phyloP scores from a whole-genome alignment of 2,329 filamentous ascomycete species.

The Trichoderma sp. region DNA sequence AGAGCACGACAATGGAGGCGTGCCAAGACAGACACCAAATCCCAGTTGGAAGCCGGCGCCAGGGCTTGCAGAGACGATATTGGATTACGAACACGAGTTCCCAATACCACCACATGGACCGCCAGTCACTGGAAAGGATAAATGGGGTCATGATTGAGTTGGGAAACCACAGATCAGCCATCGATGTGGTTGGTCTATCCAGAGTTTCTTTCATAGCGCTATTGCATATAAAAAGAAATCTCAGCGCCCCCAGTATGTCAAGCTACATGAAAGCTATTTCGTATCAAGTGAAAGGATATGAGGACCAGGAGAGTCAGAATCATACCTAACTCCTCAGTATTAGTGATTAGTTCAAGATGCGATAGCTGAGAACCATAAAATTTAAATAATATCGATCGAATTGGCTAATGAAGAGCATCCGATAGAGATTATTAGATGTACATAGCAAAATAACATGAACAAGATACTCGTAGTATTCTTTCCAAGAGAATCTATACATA shows the following conservation, averaged over 20 bases:
- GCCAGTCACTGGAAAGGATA: background rate
- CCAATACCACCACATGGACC: background rate
- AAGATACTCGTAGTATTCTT: rapidly evolving
- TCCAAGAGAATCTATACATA: background rate
- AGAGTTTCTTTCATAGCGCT: background rate
- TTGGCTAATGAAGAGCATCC: background rate
- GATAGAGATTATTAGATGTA: background rate
- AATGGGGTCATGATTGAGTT: background rate
- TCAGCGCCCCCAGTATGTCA: background rate
- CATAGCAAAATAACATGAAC: background rate
- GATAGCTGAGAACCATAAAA: too few relatives aligned
- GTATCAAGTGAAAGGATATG: too few relatives aligned
- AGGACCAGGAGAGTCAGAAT: too few relatives aligned
- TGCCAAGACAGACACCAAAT: background rate
- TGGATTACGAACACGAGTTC: background rate
- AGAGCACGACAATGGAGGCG: background rate
- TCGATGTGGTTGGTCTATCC: too few relatives aligned
- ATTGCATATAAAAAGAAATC: background rate
- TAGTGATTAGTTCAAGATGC: too few relatives aligned
- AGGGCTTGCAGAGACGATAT: background rate
- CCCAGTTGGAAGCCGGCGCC: background rate
- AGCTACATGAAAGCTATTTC: too few relatives aligned
- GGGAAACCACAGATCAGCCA: background rate
- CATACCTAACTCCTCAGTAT: too few relatives aligned
- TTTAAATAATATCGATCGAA: too few relatives aligned